phyloP scores from a whole-genome alignment of 2,329 filamentous ascomycete species.

The Curvularia hawaiiensis region DNA sequence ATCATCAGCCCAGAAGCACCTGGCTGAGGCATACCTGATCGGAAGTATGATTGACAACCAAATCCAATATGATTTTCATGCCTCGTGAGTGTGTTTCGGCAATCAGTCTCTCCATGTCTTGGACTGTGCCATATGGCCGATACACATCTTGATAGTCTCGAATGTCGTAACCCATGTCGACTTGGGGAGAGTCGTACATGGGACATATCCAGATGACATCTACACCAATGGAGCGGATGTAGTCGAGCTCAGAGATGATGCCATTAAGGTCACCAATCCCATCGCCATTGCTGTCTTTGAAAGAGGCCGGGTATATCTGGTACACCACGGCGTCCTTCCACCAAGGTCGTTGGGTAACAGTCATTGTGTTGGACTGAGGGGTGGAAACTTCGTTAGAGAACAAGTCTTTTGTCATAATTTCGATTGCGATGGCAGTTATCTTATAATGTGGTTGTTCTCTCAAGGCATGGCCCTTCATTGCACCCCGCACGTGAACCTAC shows the following conservation, averaged over 20 bases:
- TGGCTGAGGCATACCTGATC: constrained; percentile 31
- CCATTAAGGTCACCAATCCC: constrained; percentile 63
- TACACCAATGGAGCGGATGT: constrained; percentile 56
- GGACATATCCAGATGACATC: constrained; percentile 47
- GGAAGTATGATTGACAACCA: constrained; percentile 50
- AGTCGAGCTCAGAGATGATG: constrained; percentile 62
- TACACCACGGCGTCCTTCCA: constrained; percentile 67
- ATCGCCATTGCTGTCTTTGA: constrained; percentile 63
- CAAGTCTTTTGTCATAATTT: constrained; percentile 5
- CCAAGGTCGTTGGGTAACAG: constrained; percentile 51
- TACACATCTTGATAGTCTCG: constrained; percentile 49
- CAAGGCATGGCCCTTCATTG: background rate
- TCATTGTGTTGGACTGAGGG: constrained; percentile 28
- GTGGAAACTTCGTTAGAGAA: background rate
- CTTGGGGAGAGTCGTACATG: constrained; percentile 54
- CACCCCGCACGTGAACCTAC: background rate
- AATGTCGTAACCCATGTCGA: constrained; percentile 52
- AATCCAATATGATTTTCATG: constrained; percentile 48
- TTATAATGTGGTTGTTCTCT: constrained; percentile 10
- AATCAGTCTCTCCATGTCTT: constrained; percentile 48
- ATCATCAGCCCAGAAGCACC: background rate
- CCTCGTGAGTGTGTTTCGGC: constrained; percentile 42
- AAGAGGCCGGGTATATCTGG: constrained; percentile 67
- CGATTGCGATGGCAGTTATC: constrained; percentile 8
- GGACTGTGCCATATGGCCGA: constrained; percentile 47